A percentile compares a stretch with the other conserved stretches of the same genome.
phyloP scores from a whole-genome alignment of 2,329 filamentous ascomycete species.

The Monosporascus sp. region DNA sequence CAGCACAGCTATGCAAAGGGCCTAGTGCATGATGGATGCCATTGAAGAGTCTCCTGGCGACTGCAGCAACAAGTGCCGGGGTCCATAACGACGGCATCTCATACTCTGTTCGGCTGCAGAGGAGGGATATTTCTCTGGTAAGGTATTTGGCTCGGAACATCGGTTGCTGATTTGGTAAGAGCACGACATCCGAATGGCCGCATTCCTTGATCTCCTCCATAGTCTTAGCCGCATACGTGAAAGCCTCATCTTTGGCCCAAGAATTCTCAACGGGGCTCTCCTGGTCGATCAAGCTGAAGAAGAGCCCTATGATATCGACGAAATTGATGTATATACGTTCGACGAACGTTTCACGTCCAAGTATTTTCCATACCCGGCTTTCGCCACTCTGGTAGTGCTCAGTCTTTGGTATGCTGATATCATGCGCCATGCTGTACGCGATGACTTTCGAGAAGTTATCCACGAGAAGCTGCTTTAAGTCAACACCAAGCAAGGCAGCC shows the following conservation, averaged over 20 bases:
- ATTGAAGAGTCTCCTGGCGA: slow-evolving; percentile 73
- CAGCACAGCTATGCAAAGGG: slow-evolving; percentile 77
- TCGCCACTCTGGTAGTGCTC: slow-evolving; percentile 53
- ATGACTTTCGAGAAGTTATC: slow-evolving; percentile 71
- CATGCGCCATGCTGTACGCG: slow-evolving; percentile 79
- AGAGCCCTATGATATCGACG: slow-evolving; percentile 67
- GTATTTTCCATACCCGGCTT: slow-evolving; percentile 58
- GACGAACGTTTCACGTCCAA: slow-evolving; percentile 63
- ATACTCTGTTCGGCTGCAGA: slow-evolving; percentile 69
- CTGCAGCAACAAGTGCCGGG: slow-evolving; percentile 64
- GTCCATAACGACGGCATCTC: slow-evolving; percentile 67
- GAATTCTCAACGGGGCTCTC: slow-evolving; percentile 68
- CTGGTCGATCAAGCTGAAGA: slow-evolving; percentile 73
- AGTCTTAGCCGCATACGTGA: slow-evolving; percentile 56
- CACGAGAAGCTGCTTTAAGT: slow-evolving; percentile 54
- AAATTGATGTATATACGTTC: slow-evolving; percentile 64
- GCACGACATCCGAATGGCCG: slow-evolving; percentile 56
- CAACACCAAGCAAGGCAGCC: slow-evolving; percentile 48
- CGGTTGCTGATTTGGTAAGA: slow-evolving; percentile 81
- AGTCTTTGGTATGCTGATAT: slow-evolving; percentile 48
- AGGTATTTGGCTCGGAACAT: slow-evolving; percentile 77
- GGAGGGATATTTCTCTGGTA: slow-evolving; percentile 65
- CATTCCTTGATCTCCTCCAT: slow-evolving; percentile 66
- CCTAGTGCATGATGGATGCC: slow-evolving; percentile 79
- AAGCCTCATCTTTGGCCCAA: slow-evolving; percentile 54